Conservation (phyloP, 208 protist species). For the Leishmania tarentolae region DNA sequence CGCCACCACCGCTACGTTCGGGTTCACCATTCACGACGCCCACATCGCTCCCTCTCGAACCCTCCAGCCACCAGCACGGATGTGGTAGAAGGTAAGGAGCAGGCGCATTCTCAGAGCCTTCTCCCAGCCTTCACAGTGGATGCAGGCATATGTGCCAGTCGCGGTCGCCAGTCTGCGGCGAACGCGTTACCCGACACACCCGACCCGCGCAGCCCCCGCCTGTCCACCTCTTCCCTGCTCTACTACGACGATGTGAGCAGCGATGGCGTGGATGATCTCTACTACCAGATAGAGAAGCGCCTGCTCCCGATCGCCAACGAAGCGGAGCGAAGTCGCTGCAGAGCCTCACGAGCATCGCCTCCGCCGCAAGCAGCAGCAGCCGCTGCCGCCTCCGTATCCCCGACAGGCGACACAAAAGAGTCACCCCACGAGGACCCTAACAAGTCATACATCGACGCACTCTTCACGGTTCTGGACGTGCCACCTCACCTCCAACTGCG, state of each 20-base stretch:
- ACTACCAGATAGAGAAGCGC: conserved; percentile 33
- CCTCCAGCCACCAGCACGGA: not conserved
- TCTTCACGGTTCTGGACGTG: conserved; percentile 28
- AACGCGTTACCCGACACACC: not conserved
- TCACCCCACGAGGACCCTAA: not conserved
- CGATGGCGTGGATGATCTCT: conserved; percentile 34
- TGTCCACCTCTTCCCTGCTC: conserved; percentile 46
- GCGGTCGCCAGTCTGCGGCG: not conserved
- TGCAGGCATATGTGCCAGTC: not conserved
- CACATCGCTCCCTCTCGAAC: not conserved
- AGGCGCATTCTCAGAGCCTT: not conserved
- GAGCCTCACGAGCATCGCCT: not conserved
- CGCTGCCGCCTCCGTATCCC: not conserved
- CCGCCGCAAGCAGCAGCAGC: not conserved
- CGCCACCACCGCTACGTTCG: conserved; percentile 37
- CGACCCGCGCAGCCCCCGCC: conserved; percentile 22
- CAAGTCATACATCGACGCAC: conserved; percentile 7
- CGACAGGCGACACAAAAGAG: not conserved
- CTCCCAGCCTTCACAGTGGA: not conserved
- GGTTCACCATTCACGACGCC: conserved; percentile 28
- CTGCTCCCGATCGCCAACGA: conserved; percentile 19
- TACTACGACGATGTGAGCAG: conserved; percentile 53
- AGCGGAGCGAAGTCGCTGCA: not conserved
- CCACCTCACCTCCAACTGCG: conserved; percentile 26
- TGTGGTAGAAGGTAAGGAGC: not conserved